Percentiles rank a stretch among this genome's conserved stretches.
Evolutionary conservation across 2,329 filamentous ascomycete species (phyloP).

Genomic region (Shiraia bambusicola): DNA sequence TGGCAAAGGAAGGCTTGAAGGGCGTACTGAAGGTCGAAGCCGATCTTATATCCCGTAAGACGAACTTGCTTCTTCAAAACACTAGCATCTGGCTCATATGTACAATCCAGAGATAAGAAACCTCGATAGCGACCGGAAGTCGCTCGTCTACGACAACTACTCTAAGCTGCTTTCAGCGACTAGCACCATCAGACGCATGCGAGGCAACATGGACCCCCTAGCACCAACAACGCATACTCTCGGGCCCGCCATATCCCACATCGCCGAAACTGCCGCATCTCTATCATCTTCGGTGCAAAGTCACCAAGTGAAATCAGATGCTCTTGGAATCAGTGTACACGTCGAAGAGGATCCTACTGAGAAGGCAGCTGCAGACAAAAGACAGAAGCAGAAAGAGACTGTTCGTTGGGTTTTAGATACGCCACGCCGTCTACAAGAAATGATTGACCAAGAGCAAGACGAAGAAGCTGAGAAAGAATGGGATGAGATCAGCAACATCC

Average conservation of each 20-base stretch:
- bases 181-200: slow-evolving; percentile 90
- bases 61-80: slow-evolving; percentile 6
- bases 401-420: slow-evolving; percentile 64
- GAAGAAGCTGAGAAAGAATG: slow-evolving; percentile 61
- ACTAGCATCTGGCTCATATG: neutral
- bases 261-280: slow-evolving; percentile 61
- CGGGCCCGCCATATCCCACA: slow-evolving; percentile 71
- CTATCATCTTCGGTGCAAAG: slow-evolving; percentile 45
- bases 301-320: slow-evolving; percentile 21
- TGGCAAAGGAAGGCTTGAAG: slow-evolving; percentile 65
- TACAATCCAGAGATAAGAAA: slow-evolving; percentile 69
- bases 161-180: slow-evolving; percentile 95
- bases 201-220: slow-evolving; percentile 76
- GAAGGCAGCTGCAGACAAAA: slow-evolving; percentile 31
- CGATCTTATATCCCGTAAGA: slow-evolving; percentile 58
- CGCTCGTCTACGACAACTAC: slow-evolving; percentile 97
- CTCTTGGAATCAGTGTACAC: slow-evolving; percentile 28
- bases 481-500: slow-evolving; percentile 43
- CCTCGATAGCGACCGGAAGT: slow-evolving; percentile 93
- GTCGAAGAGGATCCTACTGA: slow-evolving; percentile 23
- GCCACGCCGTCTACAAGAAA: slow-evolving; percentile 58
- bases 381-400: slow-evolving; percentile 53
- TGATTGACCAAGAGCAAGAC: slow-evolving; percentile 61
- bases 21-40: slow-evolving; percentile 72
- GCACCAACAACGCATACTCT: slow-evolving; percentile 73